A percentile compares a stretch with the other conserved stretches of the same genome.
Evolutionary conservation across 805 yeast species (phyloP).

Genomic region (Wickerhamomyces chaumierensis): DNA sequence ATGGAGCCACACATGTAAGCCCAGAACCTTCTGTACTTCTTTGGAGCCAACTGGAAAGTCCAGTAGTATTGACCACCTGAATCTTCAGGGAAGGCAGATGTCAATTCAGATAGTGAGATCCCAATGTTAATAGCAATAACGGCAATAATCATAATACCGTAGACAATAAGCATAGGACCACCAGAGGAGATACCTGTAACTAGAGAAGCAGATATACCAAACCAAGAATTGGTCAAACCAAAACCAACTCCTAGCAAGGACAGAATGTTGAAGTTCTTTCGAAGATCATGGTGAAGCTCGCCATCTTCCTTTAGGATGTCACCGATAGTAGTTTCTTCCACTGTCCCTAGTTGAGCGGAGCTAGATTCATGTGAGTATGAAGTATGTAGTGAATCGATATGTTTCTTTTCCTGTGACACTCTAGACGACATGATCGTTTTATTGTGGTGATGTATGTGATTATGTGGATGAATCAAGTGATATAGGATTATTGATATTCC

Average conservation of each 20-base stretch:
- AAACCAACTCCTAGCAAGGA: constrained; percentile 48
- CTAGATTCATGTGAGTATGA: not conserved
- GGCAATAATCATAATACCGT: constrained; percentile 44
- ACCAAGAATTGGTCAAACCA: constrained; percentile 52
- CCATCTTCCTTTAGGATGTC: constrained; percentile 3
- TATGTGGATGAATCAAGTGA: not conserved
- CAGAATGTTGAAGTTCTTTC: constrained; percentile 28
- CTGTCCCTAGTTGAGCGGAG: constrained; percentile 3
- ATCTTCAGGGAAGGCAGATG: constrained; percentile 37
- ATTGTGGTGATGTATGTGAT: no score
- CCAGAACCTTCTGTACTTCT: constrained; percentile 23
- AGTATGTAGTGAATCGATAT: not conserved
- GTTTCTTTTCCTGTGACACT: not conserved
- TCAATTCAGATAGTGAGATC: constrained; percentile 39
- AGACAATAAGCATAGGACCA: constrained; percentile 46
- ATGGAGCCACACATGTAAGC: constrained; percentile 50
- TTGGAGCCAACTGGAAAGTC: constrained; percentile 44
- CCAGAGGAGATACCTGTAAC: constrained; percentile 45
- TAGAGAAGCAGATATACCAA: constrained; percentile 45
- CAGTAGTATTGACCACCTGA: constrained; percentile 54
- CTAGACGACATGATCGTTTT: not conserved
- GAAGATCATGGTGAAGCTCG: constrained; percentile 6
- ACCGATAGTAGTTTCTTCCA: constrained; percentile 6
- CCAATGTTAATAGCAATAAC: constrained; percentile 36
- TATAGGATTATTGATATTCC: no score